Evolutionary conservation across 2,329 filamentous ascomycete genomes (phyloP).

Genomic region (Lecanicillium sp.): DNA sequence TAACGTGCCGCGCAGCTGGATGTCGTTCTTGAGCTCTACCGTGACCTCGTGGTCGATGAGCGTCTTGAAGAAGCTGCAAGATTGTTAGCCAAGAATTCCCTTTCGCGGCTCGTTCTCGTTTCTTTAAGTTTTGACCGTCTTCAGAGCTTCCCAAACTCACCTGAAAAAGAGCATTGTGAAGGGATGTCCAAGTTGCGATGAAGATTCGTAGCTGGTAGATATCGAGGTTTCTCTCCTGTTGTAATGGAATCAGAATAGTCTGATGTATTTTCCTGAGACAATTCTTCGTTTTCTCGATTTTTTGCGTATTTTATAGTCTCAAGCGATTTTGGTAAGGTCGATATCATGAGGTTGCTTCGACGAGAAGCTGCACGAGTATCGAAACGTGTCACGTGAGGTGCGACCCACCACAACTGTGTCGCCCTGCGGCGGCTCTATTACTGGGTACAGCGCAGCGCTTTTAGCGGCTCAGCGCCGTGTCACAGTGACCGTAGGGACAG

Average conservation of each 20-base stretch:
- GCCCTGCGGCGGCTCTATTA: background rate
- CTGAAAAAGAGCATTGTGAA: constrained; percentile 41
- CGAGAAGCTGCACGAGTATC: background rate
- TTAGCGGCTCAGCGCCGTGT: too few relatives aligned
- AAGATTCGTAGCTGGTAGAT: background rate
- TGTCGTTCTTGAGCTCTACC: constrained; percentile 98
- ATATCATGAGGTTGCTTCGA: background rate
- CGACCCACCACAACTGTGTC: background rate
- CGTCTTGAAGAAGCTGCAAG: constrained; percentile 88
- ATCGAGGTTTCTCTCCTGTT: background rate
- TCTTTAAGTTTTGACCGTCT: background rate
- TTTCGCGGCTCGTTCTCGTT: background rate
- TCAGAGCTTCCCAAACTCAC: constrained; percentile 21
- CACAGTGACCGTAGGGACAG: too few relatives aligned
- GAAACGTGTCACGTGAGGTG: constrained; percentile 4
- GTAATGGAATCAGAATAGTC: background rate
- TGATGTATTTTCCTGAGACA: background rate
- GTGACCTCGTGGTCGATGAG: constrained; percentile 96
- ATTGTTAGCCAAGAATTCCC: background rate
- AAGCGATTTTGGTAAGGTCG: too few relatives aligned
- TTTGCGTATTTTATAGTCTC: background rate
- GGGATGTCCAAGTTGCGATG: background rate
- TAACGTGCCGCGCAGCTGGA: constrained; percentile 88
- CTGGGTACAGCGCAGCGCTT: too few relatives aligned
- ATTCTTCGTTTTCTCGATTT: background rate